These are phyloP conservation scores for Basipetospora chlamydospora DNA, from an alignment of 2,329 filamentous ascomycete species.

Conservation along the genomic window DNA sequence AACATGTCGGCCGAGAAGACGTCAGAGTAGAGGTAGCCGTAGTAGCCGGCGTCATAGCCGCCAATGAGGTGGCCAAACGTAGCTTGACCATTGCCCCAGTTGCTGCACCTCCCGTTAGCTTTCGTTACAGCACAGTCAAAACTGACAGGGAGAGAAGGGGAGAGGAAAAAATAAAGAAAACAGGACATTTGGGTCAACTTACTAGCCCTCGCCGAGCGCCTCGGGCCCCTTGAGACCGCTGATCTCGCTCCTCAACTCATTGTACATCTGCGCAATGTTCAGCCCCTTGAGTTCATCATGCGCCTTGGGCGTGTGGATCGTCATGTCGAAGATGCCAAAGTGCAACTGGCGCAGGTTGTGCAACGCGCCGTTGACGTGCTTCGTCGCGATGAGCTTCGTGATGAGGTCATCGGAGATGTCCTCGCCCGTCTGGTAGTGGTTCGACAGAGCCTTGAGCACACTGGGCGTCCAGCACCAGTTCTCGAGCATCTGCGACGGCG, in stretches of 20 bases:
- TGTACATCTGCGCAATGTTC: constrained; percentile 54
- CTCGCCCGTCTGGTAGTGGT: constrained; percentile 57
- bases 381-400: constrained; percentile 58
- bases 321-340: constrained; percentile 77
- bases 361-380: constrained; percentile 67
- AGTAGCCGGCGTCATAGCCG: constrained; percentile 77
- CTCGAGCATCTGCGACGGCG: constrained; percentile 59
- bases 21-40: constrained; percentile 58
- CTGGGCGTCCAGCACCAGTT: constrained; percentile 62
- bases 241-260: constrained; percentile 57
- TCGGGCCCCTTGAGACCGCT: constrained; percentile 62
- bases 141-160: neutral
- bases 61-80: constrained; percentile 74
- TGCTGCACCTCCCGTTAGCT: constrained; percentile 18
- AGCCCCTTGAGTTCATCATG: constrained; percentile 54
- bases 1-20: constrained; percentile 84
- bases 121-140: neutral
- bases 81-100: constrained; percentile 65
- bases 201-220: constrained; percentile 34
- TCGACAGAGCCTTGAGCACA: constrained; percentile 51
- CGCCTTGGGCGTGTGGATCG: constrained; percentile 55
- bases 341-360: constrained; percentile 68
- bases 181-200: neutral
- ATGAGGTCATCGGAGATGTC: constrained; percentile 63
- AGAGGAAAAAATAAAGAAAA: neutral